A percentile compares a stretch with the other conserved stretches of the same genome.
These are phyloP conservation scores for Cryphonectria carpinicola DNA, from an alignment of 2,329 filamentous ascomycete genomes.

Conservation along the genomic window DNA sequence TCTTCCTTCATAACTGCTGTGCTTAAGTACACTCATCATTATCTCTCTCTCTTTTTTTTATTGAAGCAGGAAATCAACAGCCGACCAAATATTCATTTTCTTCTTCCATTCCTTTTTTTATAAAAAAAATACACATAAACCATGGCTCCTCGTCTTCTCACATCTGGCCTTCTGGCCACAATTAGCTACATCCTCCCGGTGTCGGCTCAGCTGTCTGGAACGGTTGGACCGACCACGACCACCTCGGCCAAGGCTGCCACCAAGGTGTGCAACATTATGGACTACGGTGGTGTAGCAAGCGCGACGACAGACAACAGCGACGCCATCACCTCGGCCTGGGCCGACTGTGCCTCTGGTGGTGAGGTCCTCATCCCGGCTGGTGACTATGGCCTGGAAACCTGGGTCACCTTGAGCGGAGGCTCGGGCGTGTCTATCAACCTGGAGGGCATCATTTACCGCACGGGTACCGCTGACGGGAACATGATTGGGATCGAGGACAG, in stretches of 20 bases:
- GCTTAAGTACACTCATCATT: neutral
- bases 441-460: constrained; percentile 42
- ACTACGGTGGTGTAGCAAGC: constrained; percentile 54
- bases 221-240: constrained; percentile 36
- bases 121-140: neutral
- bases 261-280: constrained; percentile 51
- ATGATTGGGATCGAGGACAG: constrained; percentile 34
- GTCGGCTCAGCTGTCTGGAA: constrained; percentile 35
- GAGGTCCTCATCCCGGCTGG: constrained; percentile 52
- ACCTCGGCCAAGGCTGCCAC: constrained; percentile 35
- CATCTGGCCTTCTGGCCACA: constrained; percentile 25
- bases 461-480: constrained; percentile 33
- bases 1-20: neutral
- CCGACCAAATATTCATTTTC: neutral
- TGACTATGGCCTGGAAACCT: constrained; percentile 50
- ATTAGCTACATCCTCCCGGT: constrained; percentile 22
- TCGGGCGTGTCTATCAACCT: constrained; percentile 52
- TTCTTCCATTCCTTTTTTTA: neutral
- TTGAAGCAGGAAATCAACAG: neutral
- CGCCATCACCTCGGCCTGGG: constrained; percentile 36
- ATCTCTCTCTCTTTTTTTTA: neutral
- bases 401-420: constrained; percentile 50
- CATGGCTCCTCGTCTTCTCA: constrained; percentile 24
- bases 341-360: constrained; percentile 51
- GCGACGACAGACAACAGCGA: constrained; percentile 47